These are phyloP conservation scores for Capronia coronata DNA, from an alignment of 2,329 filamentous ascomycete genomes.

Conservation along the genomic window DNA sequence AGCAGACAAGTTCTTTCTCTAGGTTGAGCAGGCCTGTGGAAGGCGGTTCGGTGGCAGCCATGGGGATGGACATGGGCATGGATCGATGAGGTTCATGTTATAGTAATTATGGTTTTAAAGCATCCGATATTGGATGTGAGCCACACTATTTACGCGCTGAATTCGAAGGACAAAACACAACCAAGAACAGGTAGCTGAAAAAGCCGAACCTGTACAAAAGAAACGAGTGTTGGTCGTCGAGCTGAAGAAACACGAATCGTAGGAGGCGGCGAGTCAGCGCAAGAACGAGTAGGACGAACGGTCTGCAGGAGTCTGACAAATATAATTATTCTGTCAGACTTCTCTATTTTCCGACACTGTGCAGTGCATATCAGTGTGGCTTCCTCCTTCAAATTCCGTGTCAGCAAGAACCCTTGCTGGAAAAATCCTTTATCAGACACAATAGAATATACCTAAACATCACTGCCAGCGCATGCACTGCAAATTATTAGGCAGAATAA, in stretches of 20 bases:
- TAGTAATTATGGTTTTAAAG: neutral
- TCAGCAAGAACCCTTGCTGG: too few species aligned
- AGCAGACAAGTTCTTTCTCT: constrained; percentile 91
- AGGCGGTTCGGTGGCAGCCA: constrained; percentile 19
- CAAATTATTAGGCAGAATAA: too few species aligned
- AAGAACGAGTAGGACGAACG: neutral
- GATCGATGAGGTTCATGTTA: neutral
- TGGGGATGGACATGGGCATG: constrained; percentile 18
- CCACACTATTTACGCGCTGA: neutral
- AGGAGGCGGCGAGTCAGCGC: neutral
- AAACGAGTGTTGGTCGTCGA: neutral
- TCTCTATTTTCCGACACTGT: too few species aligned
- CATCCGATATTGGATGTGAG: neutral
- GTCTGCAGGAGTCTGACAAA: neutral
- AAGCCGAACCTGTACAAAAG: neutral
- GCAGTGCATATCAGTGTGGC: too few species aligned
- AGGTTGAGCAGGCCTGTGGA: constrained; percentile 54
- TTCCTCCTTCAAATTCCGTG: too few species aligned
- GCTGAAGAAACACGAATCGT: neutral
- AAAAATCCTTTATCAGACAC: too few species aligned
- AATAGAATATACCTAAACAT: too few species aligned
- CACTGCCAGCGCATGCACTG: too few species aligned
- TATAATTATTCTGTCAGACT: neutral
- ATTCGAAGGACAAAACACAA: neutral
- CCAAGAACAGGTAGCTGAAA: neutral